These are phyloP conservation scores for Mrakia hoshinonis DNA, from an alignment of 768 basidiomycete genomes.

Conservation along the genomic window DNA sequence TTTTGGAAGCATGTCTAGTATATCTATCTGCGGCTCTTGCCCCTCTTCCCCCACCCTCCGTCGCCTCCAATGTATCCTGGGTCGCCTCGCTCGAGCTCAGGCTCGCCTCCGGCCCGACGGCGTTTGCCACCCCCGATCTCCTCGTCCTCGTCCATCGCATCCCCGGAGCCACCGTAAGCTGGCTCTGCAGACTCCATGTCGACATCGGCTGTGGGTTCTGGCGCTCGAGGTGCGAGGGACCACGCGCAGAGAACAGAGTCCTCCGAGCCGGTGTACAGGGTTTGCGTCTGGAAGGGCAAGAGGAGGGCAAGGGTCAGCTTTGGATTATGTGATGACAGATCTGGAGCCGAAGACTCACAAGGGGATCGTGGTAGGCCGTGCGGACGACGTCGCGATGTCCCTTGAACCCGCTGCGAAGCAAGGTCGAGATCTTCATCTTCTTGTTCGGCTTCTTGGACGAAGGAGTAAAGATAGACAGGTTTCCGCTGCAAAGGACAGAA, in stretches of 20 bases:
- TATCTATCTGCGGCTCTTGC: neutral
- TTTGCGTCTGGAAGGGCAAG: conserved; percentile 4
- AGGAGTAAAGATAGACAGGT: conserved; percentile 17
- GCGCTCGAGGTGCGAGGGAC: conserved; percentile 5
- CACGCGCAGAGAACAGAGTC: conserved; percentile 28
- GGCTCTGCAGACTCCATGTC: conserved; percentile 7
- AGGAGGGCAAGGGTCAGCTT: no score
- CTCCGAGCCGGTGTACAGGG: conserved; percentile 26
- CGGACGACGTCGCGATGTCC: conserved; percentile 29
- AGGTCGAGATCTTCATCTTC: neutral
- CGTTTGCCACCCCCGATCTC: conserved; percentile 21
- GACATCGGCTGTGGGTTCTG: conserved; percentile 14
- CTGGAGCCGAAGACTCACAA: neutral
- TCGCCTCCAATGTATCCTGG: neutral
- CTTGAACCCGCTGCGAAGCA: conserved; percentile 16
- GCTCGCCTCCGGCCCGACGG: neutral
- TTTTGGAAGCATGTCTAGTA: neutral
- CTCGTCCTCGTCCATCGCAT: conserved; percentile 26
- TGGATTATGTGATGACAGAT: no score
- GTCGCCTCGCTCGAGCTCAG: neutral
- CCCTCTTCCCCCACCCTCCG: conserved; percentile 12
- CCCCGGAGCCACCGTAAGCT: neutral
- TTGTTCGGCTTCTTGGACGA: neutral
- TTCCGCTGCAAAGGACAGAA: neutral
- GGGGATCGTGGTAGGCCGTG: conserved; percentile 10